Base-by-base conservation (phyloP, 345 rosid species). In the Moringa oleifera region DNA sequence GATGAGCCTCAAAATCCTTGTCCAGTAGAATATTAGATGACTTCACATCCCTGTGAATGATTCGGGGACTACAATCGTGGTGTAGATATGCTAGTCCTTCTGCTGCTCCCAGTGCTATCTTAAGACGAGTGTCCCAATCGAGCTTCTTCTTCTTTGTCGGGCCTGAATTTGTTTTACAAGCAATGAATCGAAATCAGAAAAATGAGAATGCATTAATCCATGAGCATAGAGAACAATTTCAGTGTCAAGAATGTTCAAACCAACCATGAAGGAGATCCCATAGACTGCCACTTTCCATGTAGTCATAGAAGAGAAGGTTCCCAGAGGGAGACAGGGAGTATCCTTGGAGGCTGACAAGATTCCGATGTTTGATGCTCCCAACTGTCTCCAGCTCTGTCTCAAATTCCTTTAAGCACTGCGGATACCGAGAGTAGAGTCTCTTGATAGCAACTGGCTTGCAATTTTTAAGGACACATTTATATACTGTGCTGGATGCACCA, bases 231-330 rank as follows among this genome's bases (percentile, higher is more conserved):
- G n/a, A n/a, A n/a, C n/a, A n/a, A n/a, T n/a, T n/a, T n/a, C n/a
- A n/a, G n/a, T n/a, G n/a, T 23, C 23, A 23, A 31, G 37, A 37
- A 58, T 2, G 13, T 57, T 16, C 51, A 53, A 71, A 64, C 82
- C 66, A 56, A 88, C 99, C 95, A 53, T 94, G 99, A 66, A 90
- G 95, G 53, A 85, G 82, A 82, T 90, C 99, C 95, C 95, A 90
- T 57, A 94, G 96, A 73, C 97, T 94, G 59, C 99, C 99, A 72
- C 85, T 94, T 25, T 94, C 99, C 97, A 94, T 88, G 61, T 85
- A 94, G 69, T 94, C 99, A 54, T 94, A 94, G 79, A 94, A 94
- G 23, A 94, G 88, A 71, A 94, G 96, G 71, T 90, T 85, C 18
- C 97, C 96, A 4, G 76, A 75, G 25, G 85, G 78, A 18, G 99